Evolutionary conservation across 225 moss, liverwort and hornwort species (phyloP).

Genomic region (Physcomitrium patens): DNA sequence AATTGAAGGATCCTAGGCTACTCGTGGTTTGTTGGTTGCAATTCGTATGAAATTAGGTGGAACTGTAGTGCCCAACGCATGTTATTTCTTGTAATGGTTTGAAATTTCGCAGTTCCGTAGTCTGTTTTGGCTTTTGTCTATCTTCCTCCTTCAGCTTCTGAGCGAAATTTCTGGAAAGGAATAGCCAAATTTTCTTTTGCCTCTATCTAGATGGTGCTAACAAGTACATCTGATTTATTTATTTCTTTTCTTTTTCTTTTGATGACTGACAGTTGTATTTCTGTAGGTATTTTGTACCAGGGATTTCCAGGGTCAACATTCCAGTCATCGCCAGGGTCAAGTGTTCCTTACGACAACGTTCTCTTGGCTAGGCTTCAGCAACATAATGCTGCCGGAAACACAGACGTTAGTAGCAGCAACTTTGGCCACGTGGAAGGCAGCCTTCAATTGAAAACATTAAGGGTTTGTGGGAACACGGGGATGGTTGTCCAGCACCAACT

Average conservation of each 20-base stretch:
- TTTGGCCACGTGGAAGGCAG: constrained; percentile 23
- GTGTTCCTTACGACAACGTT: constrained; percentile 29
- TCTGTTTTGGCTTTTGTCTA: neutral
- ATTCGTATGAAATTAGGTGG: constrained; percentile 1
- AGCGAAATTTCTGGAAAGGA: neutral
- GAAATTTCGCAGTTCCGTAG: constrained; percentile 11
- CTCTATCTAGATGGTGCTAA: neutral
- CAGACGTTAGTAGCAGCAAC: constrained; percentile 27
- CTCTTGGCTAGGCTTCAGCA: constrained; percentile 40
- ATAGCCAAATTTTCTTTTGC: neutral
- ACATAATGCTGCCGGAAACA: constrained; percentile 35
- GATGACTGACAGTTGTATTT: neutral
- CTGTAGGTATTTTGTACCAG: constrained; percentile 43
- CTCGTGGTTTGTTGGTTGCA: constrained; percentile 11
- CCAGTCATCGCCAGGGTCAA: constrained; percentile 50
- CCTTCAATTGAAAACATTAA: constrained; percentile 26
- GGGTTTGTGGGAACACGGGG: constrained; percentile 25
- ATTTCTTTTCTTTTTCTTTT: neutral
- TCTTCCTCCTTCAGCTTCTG: neutral
- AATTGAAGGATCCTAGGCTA: constrained; percentile 1
- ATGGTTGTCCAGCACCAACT: constrained; percentile 28
- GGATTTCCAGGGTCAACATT: constrained; percentile 46
- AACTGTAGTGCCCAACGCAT: neutral
- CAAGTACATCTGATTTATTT: neutral
- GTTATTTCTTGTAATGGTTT: constrained; percentile 25